Evolutionary conservation across 2,329 filamentous ascomycete genomes (phyloP).

Genomic region (Exophiala sideris): DNA sequence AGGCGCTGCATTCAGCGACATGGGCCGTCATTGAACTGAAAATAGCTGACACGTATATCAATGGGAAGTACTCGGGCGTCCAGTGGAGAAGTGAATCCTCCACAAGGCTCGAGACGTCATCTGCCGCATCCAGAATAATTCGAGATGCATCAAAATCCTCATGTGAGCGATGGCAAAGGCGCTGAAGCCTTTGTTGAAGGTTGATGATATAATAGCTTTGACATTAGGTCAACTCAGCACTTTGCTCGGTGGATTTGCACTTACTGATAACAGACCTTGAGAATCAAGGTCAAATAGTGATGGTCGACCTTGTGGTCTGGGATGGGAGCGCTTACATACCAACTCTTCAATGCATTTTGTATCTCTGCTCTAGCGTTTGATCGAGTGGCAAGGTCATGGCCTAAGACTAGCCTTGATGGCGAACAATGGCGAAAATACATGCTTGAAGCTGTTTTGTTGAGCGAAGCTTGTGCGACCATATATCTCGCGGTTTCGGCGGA

Average conservation of each 20-base stretch:
- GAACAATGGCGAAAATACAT: slow-evolving; percentile 8
- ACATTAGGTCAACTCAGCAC: no score
- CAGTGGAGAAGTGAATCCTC: slow-evolving; percentile 7
- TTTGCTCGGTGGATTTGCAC: no score
- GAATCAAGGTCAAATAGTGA: slow-evolving; percentile 1
- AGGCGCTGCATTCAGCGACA: not conserved
- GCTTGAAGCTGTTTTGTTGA: slow-evolving; percentile 1
- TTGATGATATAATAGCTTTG: no score
- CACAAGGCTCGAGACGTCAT: not conserved
- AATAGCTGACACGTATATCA: slow-evolving; percentile 9
- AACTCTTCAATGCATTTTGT: slow-evolving; percentile 3
- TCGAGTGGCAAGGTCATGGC: not conserved
- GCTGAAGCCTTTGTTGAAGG: no score
- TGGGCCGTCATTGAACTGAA: slow-evolving; percentile 4
- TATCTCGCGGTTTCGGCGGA: slow-evolving; percentile 5
- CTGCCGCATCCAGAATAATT: slow-evolving; percentile 5
- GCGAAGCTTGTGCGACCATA: slow-evolving; percentile 4
- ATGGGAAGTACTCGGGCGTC: slow-evolving; percentile 1
- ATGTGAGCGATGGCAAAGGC: not conserved
- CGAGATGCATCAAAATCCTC: not conserved
- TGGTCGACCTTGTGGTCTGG: no score
- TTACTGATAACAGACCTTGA: no score
- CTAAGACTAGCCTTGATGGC: not conserved
- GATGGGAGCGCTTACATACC: slow-evolving; percentile 3
- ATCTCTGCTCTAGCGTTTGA: not conserved